Base-by-base conservation (phyloP, 139 green algal genomes). In the Pleodorina starrii region DNA sequence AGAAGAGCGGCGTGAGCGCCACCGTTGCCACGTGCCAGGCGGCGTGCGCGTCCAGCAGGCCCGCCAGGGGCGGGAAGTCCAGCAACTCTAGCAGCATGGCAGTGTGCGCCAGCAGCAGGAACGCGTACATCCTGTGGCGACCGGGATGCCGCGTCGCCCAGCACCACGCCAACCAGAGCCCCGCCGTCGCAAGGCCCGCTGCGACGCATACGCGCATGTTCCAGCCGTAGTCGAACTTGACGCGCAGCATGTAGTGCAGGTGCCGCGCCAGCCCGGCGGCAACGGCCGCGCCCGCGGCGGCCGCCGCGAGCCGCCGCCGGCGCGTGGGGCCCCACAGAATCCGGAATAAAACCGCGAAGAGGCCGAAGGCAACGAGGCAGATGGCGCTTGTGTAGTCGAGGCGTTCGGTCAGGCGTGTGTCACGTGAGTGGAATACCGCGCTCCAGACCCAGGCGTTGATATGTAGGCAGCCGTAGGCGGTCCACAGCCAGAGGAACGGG, bases 171-270 rank as follows among this genome's bases (percentile, higher is more conserved):
- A 89, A 16, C 87, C 88, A 92, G 17, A 89, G 44, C 6, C 80
- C 19, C 1, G 87, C 92, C 90, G 96, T 93, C 12, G 83, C 25
- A 0, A 95, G 63, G 12, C 96, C 96, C 42, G 92, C 63, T 16
- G 51, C 87, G 2, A 98, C 75, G 91, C 96, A 98, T 44, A 97
- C 81, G 35, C 63, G 89, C 68, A 99, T 95, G 88, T 98, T 98
- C 59, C 59, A 76, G 38, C 96, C 96, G 69, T 99, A 99, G 79
- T 99, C 97, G 91, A 99, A 99, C 71, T 96, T 94, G 1, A 98
- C 85, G 0, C 90, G 42, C 21, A 96, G 90, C 96, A 98, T 98
- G 91, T 95, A 94, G 38, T 92, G 80, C 36, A 97, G 80, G 84
- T 98, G 97, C 16, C 27, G 73, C 0, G 66, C 42, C 32, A 95